Evolutionary conservation across 108 stramenopile species (phyloP).

Genomic region (Schizochytrium sp.): DNA sequence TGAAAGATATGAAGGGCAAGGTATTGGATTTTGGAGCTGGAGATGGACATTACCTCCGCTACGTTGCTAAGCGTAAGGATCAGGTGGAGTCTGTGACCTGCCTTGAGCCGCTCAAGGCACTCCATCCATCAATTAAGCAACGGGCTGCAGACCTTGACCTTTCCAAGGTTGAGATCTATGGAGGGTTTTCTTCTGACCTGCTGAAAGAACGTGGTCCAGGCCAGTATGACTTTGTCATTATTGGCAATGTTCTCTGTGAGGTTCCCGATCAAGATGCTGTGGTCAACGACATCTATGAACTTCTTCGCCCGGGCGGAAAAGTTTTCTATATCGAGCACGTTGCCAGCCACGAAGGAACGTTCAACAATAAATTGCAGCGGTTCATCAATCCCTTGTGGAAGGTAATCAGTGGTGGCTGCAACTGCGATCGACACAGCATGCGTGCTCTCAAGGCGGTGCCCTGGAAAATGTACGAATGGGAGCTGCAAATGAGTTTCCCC

Average conservation of each 20-base stretch:
- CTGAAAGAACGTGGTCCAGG: constrained; percentile 45
- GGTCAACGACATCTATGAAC: constrained; percentile 48
- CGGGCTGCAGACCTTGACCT: constrained; percentile 2
- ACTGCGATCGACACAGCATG: constrained; percentile 69
- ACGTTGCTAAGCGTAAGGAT: neutral
- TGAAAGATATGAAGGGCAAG: constrained; percentile 60
- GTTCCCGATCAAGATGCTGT: constrained; percentile 62
- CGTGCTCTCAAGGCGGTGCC: constrained; percentile 37
- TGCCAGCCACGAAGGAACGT: constrained; percentile 51
- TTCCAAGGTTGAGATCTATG: constrained; percentile 2
- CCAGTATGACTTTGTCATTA: constrained; percentile 68
- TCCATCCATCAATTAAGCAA: constrained; percentile 62
- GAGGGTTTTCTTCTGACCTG: constrained; percentile 5
- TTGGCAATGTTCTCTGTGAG: constrained; percentile 73
- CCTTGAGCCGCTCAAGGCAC: constrained; percentile 62
- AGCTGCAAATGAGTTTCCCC: constrained; percentile 39
- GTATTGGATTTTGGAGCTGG: constrained; percentile 72
- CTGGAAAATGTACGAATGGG: constrained; percentile 70
- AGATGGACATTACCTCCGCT: constrained; percentile 67
- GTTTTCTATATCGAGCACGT: constrained; percentile 72
- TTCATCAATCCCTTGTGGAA: constrained; percentile 67
- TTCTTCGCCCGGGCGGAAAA: constrained; percentile 64
- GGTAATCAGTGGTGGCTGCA: constrained; percentile 67
- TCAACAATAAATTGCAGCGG: constrained; percentile 54
- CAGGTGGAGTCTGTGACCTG: constrained; percentile 63